These are phyloP conservation scores for Collybia nuda DNA, from an alignment of 768 basidiomycete species.

Conservation along the genomic window DNA sequence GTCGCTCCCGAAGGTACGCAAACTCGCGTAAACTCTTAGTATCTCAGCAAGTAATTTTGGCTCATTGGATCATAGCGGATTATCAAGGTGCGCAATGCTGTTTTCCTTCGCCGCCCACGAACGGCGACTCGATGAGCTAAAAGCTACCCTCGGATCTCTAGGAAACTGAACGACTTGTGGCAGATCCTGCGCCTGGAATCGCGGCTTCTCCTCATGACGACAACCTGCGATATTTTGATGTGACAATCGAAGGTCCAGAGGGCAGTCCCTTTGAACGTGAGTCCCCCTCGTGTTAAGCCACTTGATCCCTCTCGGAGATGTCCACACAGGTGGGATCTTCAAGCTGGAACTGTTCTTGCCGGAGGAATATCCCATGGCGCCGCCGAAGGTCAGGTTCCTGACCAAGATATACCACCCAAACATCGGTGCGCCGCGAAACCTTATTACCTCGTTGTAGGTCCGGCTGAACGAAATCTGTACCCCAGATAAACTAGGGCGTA, in stretches of 20 bases:
- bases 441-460: background rate
- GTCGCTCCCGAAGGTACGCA: slow-evolving; percentile 54
- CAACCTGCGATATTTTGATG: slow-evolving; percentile 98
- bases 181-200: slow-evolving; percentile 97
- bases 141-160: slow-evolving; percentile 26
- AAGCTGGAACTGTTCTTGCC: slow-evolving; percentile 97
- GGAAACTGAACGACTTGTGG: slow-evolving; percentile 97
- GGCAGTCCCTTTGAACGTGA: slow-evolving; percentile 89
- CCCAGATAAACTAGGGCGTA: slow-evolving; percentile 94
- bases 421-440: slow-evolving; percentile 69
- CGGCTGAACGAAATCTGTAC: background rate
- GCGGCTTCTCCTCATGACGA: slow-evolving; percentile 95
- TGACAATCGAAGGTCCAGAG: slow-evolving; percentile 92
- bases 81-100: slow-evolving; percentile 40
- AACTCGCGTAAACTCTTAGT: background rate
- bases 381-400: slow-evolving; percentile 96
- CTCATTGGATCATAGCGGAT: slow-evolving; percentile 40
- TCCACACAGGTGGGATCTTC: slow-evolving; percentile 77
- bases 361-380: slow-evolving; percentile 99
- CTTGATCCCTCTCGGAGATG: background rate
- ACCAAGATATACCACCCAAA: slow-evolving; percentile 99
- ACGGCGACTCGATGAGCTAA: background rate
- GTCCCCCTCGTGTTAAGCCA: slow-evolving; percentile 14
- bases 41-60: slow-evolving; percentile 1
- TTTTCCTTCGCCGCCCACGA: slow-evolving; percentile 1